Base-by-base conservation (phyloP, 768 basidiomycete species). In the Lactarius hengduanensis region DNA sequence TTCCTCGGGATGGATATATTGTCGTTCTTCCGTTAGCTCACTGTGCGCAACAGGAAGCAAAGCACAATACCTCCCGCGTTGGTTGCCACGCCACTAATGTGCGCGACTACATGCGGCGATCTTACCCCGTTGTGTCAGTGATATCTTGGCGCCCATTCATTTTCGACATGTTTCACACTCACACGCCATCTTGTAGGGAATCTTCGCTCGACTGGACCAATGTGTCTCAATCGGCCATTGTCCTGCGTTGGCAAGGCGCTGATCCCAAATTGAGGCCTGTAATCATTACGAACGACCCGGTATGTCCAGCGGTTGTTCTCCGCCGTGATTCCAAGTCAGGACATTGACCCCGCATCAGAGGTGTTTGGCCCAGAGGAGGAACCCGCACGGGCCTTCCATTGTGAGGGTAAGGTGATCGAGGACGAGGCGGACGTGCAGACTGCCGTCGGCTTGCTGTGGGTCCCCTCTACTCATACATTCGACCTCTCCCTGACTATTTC, bases 161-260 rank as follows among this genome's bases (percentile, higher is more conserved):
- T 10, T 30, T 2, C 41, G n/a, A 1, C 20, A 0, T 13, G 1
- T 54, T 3, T 18, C 38, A 55, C 36, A 11, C 53, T 41, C 20
- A 62, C 36, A 26, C 38, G 22, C 22, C 6, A 7, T 32, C 5
- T 59, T 18, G 15, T 26, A 66, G 65, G 38, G 3, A 43, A 1
- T 38, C 11, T 40, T 55, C 58, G n/a, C 57, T 67, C 32, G 36
- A 60, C n/a, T 45, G 57, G 15, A 60, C 58, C 5, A 3, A 59
- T 10, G 34, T 63, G 2, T 50, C 41, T 9, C 8, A 47, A 28
- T 63, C 62, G 2, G 66, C 66, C 20, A 10, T 67, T 22, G 53
- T 67, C 34, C 32, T 60, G 10, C 58, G 55, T 16, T 67, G 62
- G 66, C 62, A 55, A 43, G 66, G 66, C 32, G 47, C 54, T 2